Percentiles rank a stretch among this genome's conserved stretches.
Conservation (phyloP, 1,139 yeast genomes). For the Nakaseomyces sp. region DNA sequence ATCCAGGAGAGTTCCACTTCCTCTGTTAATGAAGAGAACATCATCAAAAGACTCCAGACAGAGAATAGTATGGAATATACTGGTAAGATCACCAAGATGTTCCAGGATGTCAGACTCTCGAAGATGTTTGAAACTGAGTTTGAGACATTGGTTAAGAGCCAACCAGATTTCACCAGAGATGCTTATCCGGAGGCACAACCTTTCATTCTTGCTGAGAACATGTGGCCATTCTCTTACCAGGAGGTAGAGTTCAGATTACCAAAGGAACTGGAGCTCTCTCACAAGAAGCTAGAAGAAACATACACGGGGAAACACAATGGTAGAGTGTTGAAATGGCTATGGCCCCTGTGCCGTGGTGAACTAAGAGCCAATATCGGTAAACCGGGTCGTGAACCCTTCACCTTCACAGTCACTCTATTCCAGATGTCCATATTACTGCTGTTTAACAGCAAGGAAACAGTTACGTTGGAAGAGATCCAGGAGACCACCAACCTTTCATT, state of each 20-base stretch:
- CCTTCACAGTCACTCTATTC: slow-evolving; percentile 71
- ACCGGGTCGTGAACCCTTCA: slow-evolving; percentile 75
- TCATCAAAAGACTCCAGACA: slow-evolving; percentile 79
- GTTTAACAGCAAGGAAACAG: slow-evolving; percentile 48
- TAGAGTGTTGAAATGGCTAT: slow-evolving; percentile 86
- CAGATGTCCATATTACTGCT: slow-evolving; percentile 82
- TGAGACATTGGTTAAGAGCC: slow-evolving; percentile 41
- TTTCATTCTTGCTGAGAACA: slow-evolving; percentile 72
- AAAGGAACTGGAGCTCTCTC: slow-evolving; percentile 52
- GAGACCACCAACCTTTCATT: slow-evolving; percentile 61
- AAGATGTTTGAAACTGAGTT: slow-evolving; percentile 66
- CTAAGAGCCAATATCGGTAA: slow-evolving; percentile 78
- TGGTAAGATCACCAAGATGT: slow-evolving; percentile 90
- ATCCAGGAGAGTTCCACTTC: slow-evolving; percentile 79
- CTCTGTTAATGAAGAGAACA: slow-evolving; percentile 74
- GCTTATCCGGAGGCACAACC: slow-evolving; percentile 61
- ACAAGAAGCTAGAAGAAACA: slow-evolving; percentile 57
- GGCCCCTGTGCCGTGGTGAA: slow-evolving; percentile 93
- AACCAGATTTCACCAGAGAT: slow-evolving; percentile 30
- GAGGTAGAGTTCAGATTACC: slow-evolving; percentile 49
- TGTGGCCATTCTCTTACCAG: slow-evolving; percentile 68
- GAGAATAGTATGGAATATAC: slow-evolving; percentile 92
- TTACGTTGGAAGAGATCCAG: slow-evolving; percentile 53
- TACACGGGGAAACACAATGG: slow-evolving; percentile 77
- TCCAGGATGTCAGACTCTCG: slow-evolving; percentile 85